phyloP scores from a whole-genome alignment of 179 eudicot genomes.

The Dionaea muscipula region DNA sequence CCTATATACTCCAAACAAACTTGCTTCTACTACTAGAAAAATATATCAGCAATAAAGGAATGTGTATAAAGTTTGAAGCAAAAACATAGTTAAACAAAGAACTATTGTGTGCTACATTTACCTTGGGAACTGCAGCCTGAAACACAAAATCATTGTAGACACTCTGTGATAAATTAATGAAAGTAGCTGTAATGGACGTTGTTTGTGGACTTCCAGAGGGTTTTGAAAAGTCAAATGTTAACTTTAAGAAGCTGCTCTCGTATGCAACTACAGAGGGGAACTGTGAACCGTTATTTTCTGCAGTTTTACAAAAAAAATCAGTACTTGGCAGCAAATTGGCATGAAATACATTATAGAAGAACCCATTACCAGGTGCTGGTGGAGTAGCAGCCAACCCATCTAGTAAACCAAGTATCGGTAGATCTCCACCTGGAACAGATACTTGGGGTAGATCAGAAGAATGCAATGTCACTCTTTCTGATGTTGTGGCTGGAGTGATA shows the following conservation, averaged over 20 bases:
- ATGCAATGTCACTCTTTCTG: conserved; percentile 41
- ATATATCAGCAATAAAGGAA: too few relatives aligned
- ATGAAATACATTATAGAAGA: neutral
- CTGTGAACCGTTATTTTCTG: conserved; percentile 57
- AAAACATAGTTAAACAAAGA: neutral
- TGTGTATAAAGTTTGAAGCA: too few relatives aligned
- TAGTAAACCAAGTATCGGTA: conserved; percentile 65
- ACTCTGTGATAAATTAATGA: conserved; percentile 51
- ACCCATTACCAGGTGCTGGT: conserved; percentile 35
- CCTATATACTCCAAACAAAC: too few relatives aligned
- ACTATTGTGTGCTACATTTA: conserved; percentile 15
- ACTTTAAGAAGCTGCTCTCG: conserved; percentile 70
- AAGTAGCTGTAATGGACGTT: conserved; percentile 61
- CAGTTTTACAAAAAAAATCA: conserved; percentile 11
- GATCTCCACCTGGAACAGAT: conserved; percentile 34
- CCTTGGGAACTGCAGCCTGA: conserved; percentile 99
- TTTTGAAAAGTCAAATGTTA: conserved; percentile 67
- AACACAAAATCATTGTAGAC: conserved; percentile 62
- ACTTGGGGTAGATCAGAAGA: conserved; percentile 31
- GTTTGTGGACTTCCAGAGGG: conserved; percentile 55
- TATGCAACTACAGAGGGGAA: conserved; percentile 71
- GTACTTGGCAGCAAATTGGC: conserved; percentile 4
- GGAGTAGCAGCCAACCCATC: conserved; percentile 54
- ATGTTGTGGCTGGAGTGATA: conserved; percentile 27
- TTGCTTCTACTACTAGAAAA: too few relatives aligned